phyloP scores from a whole-genome alignment of 2,329 filamentous ascomycete genomes.

The Aspergillus novoparasiticus region DNA sequence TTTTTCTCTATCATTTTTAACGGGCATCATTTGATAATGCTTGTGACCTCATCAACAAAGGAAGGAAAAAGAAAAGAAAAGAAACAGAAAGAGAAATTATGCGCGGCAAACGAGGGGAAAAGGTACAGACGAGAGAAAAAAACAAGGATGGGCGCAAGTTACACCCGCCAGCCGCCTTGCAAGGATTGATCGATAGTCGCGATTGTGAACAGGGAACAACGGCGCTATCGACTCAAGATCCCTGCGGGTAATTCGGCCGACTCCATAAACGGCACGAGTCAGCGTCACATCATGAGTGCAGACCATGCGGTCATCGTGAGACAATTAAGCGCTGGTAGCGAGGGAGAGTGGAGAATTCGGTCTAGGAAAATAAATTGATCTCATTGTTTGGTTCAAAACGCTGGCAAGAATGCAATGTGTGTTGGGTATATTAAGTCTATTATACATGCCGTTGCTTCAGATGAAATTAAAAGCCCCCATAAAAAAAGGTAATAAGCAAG shows the following conservation, averaged over 20 bases:
- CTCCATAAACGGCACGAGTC: neutral
- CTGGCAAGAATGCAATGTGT: conserved; percentile 25
- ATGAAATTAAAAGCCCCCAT: conserved; percentile 20
- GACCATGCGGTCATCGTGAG: conserved; percentile 12
- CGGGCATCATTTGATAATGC: neutral
- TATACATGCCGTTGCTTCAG: conserved; percentile 38
- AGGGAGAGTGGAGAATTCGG: neutral
- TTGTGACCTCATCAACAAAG: neutral
- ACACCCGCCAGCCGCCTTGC: conserved; percentile 4
- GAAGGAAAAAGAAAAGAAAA: neutral
- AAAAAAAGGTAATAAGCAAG: conserved; percentile 15
- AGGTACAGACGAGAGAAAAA: neutral
- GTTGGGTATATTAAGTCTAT: conserved; percentile 45
- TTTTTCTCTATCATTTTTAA: neutral
- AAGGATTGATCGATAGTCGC: conserved; percentile 4
- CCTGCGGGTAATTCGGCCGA: neutral
- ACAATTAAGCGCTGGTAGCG: conserved; percentile 1
- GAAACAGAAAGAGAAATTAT: neutral
- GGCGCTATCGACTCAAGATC: conserved; percentile 8
- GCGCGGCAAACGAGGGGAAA: conserved; percentile 3
- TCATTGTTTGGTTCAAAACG: conserved; percentile 11
- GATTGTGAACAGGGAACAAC: conserved; percentile 6
- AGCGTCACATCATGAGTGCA: conserved; percentile 9
- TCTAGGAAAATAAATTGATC: neutral
- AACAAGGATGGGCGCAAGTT: neutral